phyloP scores from a whole-genome alignment of 2,329 filamentous ascomycete genomes.

The Colletotrichum cuscutae region DNA sequence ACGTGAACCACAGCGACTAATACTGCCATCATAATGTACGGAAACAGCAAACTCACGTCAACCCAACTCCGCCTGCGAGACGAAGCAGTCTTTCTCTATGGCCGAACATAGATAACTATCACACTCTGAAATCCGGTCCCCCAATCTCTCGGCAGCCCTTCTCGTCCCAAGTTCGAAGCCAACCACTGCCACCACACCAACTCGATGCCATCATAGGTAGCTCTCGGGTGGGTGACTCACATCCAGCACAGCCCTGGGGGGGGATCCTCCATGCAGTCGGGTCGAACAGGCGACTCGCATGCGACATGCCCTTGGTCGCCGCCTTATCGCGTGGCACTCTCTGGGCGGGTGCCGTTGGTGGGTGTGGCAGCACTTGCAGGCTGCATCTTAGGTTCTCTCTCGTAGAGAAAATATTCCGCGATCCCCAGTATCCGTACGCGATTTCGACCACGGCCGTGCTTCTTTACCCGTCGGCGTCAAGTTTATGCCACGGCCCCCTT shows the following conservation, averaged over 20 bases:
- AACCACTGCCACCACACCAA: slow-evolving; percentile 17
- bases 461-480: neutral
- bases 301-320: slow-evolving; percentile 13
- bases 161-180: slow-evolving; percentile 19
- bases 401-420: slow-evolving; percentile 9
- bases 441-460: neutral
- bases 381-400: neutral
- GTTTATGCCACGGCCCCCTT: neutral
- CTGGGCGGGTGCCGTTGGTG: slow-evolving; percentile 2
- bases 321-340: slow-evolving; percentile 34
- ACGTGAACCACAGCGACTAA: neutral
- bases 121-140: slow-evolving; percentile 3
- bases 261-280: slow-evolving; percentile 24
- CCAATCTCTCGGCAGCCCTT: slow-evolving; percentile 19
- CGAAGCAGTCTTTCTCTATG: neutral
- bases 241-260: slow-evolving; percentile 25
- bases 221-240: slow-evolving; percentile 31
- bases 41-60: neutral
- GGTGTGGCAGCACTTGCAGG: neutral
- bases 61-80: neutral
- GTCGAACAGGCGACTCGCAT: slow-evolving; percentile 27
- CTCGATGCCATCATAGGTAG: slow-evolving; percentile 10
- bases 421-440: slow-evolving; percentile 21
- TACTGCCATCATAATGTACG: neutral
- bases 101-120: neutral